Base-by-base conservation (phyloP, 495 filamentous ascomycete species). In the Aspergillus ellipticus region DNA sequence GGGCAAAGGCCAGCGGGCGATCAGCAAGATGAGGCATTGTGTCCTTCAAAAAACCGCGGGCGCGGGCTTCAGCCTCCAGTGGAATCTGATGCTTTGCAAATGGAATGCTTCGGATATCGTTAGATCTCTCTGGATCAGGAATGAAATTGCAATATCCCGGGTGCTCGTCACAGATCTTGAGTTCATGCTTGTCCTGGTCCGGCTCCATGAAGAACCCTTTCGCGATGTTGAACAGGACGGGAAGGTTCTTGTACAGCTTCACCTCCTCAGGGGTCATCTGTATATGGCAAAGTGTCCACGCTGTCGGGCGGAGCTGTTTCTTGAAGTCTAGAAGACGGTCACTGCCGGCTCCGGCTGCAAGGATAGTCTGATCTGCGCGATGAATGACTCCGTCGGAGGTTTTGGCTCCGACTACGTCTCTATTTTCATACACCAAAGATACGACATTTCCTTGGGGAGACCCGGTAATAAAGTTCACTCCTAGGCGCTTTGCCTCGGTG, bases 151-250 rank as follows among this genome's bases (percentile, higher is more conserved):
- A 74, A 56, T 83, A 83, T 11, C 80, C 80, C 1, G 78, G 79
- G 42, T 82, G 79, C 54, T 83, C 79, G 53, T 82, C 80, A 60
- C 77, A 80, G 49, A 83, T 74, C 61, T 83, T 83, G 1, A 83
- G 62, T 56, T 82, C 74, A 13, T 72, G 63, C 0, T 73, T 77
- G 20, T 78, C 77, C 24, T 66, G 71, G 54, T 79, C 76, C 3
- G 80, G 79, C 51, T 82, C 79, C 68, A 83, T 81, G 60, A 83
- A 82, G 60, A 82, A 83, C 0, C 79, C 80, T 48, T 71, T 70
- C 16, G 76, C 73, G 52, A 76, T 69, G 42, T 80, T 80, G 56
- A 78, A 82, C 6, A 82, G 60, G 0, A 83, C 79, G 0, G 79
- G 79, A 0, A 82, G 67, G 21, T 79, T 66, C 28, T 60, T 67